These are phyloP conservation scores for Aphanomyces euteiches DNA, from an alignment of 352 stramenopile species.

Conservation along the genomic window DNA sequence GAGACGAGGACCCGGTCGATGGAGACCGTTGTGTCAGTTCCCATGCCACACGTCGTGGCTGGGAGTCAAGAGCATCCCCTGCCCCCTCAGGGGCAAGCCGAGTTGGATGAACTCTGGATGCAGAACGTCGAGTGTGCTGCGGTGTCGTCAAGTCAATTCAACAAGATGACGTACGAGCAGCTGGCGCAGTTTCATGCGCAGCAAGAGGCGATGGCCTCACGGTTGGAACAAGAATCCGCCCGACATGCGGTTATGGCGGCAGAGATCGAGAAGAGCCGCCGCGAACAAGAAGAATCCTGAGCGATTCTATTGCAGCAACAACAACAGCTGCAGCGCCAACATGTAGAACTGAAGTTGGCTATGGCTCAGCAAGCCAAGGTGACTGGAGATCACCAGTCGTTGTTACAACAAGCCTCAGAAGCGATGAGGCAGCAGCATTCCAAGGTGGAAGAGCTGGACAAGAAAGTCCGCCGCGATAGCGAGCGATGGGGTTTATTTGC, in stretches of 20 bases:
- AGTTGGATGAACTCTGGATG: conserved; percentile 5
- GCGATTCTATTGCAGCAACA: not conserved
- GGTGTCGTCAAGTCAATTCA: no score
- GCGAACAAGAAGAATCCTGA: conserved; percentile 1
- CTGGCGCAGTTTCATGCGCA: no score
- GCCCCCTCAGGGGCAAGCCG: not conserved
- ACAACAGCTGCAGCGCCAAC: not conserved
- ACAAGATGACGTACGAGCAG: no score
- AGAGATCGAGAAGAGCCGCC: conserved; percentile 6
- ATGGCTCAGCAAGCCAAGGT: conserved; percentile 11
- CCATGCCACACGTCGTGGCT: not conserved
- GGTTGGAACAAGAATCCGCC: not conserved
- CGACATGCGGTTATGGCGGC: not conserved
- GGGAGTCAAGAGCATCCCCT: not conserved
- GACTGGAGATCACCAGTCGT: not conserved
- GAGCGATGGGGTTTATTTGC: conserved; percentile 1
- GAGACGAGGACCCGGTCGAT: conserved; percentile 5
- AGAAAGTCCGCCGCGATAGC: conserved; percentile 9
- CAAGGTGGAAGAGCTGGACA: conserved; percentile 13
- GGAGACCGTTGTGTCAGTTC: conserved; percentile 7
- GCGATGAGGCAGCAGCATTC: not conserved
- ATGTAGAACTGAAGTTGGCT: not conserved
- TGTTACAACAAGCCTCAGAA: not conserved
- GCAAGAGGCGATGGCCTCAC: not conserved
- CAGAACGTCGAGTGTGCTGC: no score